Evolutionary conservation across 2,329 filamentous ascomycete species (phyloP).

Genomic region (Penicillium sp.): DNA sequence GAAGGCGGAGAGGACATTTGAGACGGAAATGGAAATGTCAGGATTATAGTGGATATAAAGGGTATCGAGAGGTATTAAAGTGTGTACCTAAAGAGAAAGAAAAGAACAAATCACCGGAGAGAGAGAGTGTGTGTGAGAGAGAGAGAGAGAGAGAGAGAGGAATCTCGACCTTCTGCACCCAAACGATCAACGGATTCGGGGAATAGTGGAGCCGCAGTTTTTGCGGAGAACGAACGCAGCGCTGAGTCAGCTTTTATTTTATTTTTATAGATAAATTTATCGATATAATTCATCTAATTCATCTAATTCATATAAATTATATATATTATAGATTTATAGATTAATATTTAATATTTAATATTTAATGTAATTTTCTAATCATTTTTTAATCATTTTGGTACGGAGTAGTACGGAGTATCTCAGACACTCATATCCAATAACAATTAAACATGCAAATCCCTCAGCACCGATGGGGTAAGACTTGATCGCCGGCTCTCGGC

Average conservation of each 20-base stretch:
- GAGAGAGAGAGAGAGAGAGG: slow-evolving; percentile 19
- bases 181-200: slow-evolving; percentile 28
- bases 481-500: slow-evolving; percentile 11
- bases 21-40: slow-evolving; percentile 7
- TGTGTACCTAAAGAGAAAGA: slow-evolving; percentile 3
- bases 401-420: neutral
- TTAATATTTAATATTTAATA: no score
- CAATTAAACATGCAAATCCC: neutral
- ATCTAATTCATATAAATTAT: no score
- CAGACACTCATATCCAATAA: neutral
- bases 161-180: slow-evolving; percentile 26
- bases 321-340: no score
- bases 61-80: slow-evolving; percentile 3
- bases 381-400: neutral
- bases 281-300: no score
- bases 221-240: slow-evolving; percentile 30
- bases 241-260: slow-evolving; percentile 3
- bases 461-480: slow-evolving; percentile 8
- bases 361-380: no score
- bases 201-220: slow-evolving; percentile 31
- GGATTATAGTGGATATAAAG: neutral
- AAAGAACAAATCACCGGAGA: slow-evolving; percentile 17
- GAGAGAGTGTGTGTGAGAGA: slow-evolving; percentile 12
- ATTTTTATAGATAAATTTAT: no score
- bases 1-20: slow-evolving; percentile 12